These are phyloP conservation scores for Zymoseptoria brevis DNA, from an alignment of 2,329 filamentous ascomycete species.

Conservation along the genomic window DNA sequence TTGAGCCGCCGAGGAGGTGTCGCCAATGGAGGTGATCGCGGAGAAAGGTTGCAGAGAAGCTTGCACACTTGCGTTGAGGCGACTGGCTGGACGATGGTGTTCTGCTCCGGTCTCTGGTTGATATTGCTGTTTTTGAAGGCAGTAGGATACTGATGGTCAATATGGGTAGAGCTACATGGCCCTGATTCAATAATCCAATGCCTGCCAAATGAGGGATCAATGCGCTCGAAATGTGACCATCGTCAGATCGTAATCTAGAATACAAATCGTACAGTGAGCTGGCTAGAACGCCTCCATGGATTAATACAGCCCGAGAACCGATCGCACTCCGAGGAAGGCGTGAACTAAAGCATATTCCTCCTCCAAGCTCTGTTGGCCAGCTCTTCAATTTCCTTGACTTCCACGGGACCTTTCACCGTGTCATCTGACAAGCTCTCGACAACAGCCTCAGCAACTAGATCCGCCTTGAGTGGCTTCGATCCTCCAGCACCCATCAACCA, in stretches of 20 bases:
- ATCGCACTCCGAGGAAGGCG: background rate
- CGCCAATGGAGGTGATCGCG: background rate
- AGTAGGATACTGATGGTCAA: background rate
- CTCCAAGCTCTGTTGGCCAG: constrained; percentile 80
- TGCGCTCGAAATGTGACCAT: background rate
- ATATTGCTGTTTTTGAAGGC: constrained; percentile 26
- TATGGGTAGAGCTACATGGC: background rate
- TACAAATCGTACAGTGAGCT: background rate
- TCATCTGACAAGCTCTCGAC: constrained; percentile 79
- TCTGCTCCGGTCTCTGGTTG: constrained; percentile 68
- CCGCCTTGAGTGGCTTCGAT: constrained; percentile 78
- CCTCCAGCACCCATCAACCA: constrained; percentile 74
- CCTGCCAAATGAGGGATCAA: background rate
- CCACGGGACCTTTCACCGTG: constrained; percentile 63
- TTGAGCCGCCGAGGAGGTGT: background rate
- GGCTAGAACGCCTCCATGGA: background rate
- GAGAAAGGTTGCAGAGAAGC: background rate
- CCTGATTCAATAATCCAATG: background rate
- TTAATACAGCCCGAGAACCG: background rate
- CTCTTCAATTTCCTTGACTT: constrained; percentile 70
- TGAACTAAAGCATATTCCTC: constrained; percentile 69
- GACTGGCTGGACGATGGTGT: constrained; percentile 61
- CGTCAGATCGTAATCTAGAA: background rate
- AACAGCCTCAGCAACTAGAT: constrained; percentile 79
- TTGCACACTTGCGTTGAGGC: background rate